Evolutionary conservation across 176 grass and related monocot genomes (phyloP).

Genomic region (Eleusine coracana): DNA sequence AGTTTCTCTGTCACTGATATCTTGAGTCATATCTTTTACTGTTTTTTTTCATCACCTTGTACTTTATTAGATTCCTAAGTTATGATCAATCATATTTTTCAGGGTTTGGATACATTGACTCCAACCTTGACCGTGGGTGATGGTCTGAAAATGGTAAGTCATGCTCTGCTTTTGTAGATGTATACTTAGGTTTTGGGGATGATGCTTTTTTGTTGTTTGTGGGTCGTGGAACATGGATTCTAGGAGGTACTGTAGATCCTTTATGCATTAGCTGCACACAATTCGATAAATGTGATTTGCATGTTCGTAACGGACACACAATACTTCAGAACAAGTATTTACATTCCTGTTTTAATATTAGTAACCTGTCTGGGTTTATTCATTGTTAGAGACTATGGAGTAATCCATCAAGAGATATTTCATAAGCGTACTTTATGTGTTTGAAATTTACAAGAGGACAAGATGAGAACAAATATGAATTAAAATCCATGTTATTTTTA

Average conservation of each 20-base stretch:
- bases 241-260: background rate
- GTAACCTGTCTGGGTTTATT: background rate
- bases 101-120: constrained; percentile 80
- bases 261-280: background rate
- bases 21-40: background rate
- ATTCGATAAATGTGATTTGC: background rate
- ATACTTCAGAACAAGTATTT: background rate
- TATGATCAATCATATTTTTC: constrained; percentile 35
- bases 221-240: background rate
- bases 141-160: constrained; percentile 62
- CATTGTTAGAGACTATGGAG: background rate
- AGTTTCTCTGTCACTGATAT: background rate
- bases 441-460: background rate
- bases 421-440: background rate
- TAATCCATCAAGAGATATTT: background rate
- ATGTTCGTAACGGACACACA: background rate
- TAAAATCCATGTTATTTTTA: background rate
- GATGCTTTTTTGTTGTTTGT: background rate
- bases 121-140: constrained; percentile 67
- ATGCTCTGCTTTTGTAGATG: constrained; percentile 6
- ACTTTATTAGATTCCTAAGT: constrained; percentile 5
- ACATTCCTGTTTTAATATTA: background rate
- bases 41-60: background rate
- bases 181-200: background rate
- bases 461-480: background rate